Evolutionary conservation across 306 rosid species (phyloP), one percentile per base, ranked within the genome.

Genomic region (Acacia crassicarpa): DNA sequence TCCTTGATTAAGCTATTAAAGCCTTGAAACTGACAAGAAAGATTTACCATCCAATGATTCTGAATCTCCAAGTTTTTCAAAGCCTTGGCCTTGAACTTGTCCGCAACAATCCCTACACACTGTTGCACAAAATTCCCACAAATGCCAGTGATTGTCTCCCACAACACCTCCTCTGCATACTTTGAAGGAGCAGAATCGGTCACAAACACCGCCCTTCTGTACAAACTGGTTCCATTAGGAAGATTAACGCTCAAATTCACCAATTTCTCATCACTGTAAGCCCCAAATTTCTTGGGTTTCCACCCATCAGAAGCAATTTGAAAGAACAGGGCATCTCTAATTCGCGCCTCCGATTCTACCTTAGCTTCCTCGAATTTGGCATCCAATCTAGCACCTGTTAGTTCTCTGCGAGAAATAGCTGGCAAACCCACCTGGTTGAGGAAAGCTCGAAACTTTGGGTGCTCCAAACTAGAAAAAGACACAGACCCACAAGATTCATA

Each of bases 31-130:
- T 93, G 99, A 87, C 99, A 95, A 69, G 97, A 87, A 56, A 93
- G 95, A 75, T 95, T 95, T 74, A 95, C 94, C 99, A 95, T 95
- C 98, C 98, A 93, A 67, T 84, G 93, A 79, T 95, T 88, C 88
- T 86, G 97, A 86, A 66, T 83, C 97, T 95, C 99, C 45, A 95
- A 80, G 78, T 84, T 91, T 84, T 81, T 88, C 90, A 95, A 81
- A 25, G 99, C 99, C 81, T 90, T 95, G 23, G 91, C 76, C 77
- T 86, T 93, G 68, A 95, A 95, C 85, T 80, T 91, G 87, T 95
- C 99, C 3, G 99, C 94, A 66, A 95, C 98, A 35, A 95, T 91
- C 68, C 99, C 99, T 68, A 90, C 99, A 85, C 99, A 95, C 72
- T 90, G 91, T 22, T 93, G 94, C 78, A 78, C 91, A 4, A 35